Conservation (phyloP, 2,329 filamentous ascomycete genomes). For the Aureobasidium sp. region DNA sequence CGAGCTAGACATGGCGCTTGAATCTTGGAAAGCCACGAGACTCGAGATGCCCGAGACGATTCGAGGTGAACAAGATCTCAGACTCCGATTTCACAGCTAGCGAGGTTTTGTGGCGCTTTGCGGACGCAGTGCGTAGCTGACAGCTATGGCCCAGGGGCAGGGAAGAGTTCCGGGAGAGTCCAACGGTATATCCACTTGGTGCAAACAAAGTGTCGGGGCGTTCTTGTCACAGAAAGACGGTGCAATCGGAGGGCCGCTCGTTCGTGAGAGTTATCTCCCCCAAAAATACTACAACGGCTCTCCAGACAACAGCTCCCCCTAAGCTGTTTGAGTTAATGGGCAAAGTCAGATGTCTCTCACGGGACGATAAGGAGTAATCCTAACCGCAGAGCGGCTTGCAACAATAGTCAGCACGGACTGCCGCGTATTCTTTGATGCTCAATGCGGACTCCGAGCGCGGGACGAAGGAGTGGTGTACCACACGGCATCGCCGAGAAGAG, state of each 20-base stretch:
- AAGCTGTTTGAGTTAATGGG: not conserved
- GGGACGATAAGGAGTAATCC: not conserved
- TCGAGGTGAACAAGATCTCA: conserved; percentile 1
- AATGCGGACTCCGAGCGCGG: not conserved
- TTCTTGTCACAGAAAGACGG: conserved; percentile 4
- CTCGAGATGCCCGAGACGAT: not conserved
- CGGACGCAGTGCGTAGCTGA: not conserved
- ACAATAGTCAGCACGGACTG: not conserved
- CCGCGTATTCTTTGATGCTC: not conserved
- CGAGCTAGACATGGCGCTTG: conserved; percentile 1
- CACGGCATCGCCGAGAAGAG: conserved; percentile 1
- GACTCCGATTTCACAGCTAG: not conserved
- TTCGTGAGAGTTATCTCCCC: not conserved
- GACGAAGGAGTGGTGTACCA: not conserved
- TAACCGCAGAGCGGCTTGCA: not conserved
- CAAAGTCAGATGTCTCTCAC: not conserved
- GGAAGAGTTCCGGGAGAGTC: not conserved
- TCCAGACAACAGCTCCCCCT: not conserved
- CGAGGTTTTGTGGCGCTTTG: not conserved
- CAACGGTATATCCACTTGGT: conserved; percentile 5
- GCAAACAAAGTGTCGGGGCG: conserved; percentile 3
- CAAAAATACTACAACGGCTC: not conserved
- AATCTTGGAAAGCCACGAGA: conserved; percentile 2
- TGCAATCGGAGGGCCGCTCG: conserved; percentile 1
- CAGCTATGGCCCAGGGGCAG: conserved; percentile 1